phyloP scores from a whole-genome alignment of 1,284 basidiomycete species.

The Sparassis latifolia region DNA sequence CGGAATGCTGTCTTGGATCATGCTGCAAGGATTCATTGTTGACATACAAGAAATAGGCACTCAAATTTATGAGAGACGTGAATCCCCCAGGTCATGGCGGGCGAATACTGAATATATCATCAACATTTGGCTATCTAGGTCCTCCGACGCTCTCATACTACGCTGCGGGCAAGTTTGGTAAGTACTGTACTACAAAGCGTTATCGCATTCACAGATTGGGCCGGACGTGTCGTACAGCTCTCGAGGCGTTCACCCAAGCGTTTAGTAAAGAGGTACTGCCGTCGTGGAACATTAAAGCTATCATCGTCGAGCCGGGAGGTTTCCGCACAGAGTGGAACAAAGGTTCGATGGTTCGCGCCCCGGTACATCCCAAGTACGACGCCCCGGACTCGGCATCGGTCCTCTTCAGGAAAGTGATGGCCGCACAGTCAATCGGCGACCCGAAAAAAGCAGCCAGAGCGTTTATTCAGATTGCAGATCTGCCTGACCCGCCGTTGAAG shows the following conservation, averaged over 20 bases:
- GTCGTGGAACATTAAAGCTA: constrained; percentile 9
- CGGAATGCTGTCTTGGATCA: constrained; percentile 11
- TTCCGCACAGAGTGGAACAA: background rate
- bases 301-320: background rate
- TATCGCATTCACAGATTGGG: background rate
- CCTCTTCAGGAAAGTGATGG: background rate
- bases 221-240: constrained; percentile 3
- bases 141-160: constrained; percentile 25
- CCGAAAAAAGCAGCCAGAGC: background rate
- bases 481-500: background rate
- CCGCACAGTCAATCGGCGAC: background rate
- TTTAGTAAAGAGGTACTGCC: constrained; percentile 29
- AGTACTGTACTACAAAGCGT: background rate
- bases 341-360: background rate
- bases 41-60: constrained; percentile 7
- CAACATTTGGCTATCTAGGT: constrained; percentile 18
- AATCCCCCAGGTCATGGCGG: constrained; percentile 26
- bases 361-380: background rate
- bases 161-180: constrained; percentile 24
- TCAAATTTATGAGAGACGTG: constrained; percentile 12
- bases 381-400: background rate
- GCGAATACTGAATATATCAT: constrained; percentile 25
- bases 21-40: too few species aligned
- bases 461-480: background rate
- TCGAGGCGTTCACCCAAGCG: constrained; percentile 27